Percentiles rank a stretch among this genome's conserved stretches.
phyloP scores from a whole-genome alignment of 768 basidiomycete species.

The Lactarius sanguifluus region DNA sequence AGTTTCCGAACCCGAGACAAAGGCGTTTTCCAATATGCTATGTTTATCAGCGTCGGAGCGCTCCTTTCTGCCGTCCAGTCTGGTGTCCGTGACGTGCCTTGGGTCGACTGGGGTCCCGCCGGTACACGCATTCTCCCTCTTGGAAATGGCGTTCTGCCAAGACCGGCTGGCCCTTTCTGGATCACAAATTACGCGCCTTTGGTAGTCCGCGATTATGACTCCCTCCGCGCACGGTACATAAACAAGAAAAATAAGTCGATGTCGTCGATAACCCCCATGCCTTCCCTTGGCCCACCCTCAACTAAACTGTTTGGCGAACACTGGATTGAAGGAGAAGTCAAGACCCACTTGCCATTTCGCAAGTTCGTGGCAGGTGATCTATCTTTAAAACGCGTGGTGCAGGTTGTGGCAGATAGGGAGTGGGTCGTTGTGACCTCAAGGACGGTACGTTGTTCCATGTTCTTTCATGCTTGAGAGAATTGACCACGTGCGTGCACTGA shows the following conservation, averaged over 20 bases:
- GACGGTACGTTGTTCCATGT: slow-evolving; percentile 8
- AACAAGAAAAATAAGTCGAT: neutral
- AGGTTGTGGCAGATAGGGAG: slow-evolving; percentile 18
- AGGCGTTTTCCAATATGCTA: neutral
- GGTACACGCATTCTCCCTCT: slow-evolving; percentile 7
- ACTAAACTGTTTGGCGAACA: slow-evolving; percentile 2
- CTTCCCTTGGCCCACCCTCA: neutral
- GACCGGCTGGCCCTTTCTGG: slow-evolving; percentile 18
- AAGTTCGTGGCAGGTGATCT: slow-evolving; percentile 7
- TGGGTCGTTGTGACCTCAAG: slow-evolving; percentile 17
- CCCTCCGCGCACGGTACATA: neutral
- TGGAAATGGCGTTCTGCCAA: neutral
- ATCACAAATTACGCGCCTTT: slow-evolving; percentile 9
- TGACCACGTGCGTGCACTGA: neutral
- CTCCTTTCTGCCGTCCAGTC: neutral
- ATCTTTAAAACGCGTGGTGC: neutral
- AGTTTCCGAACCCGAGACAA: neutral
- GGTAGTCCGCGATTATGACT: slow-evolving; percentile 17
- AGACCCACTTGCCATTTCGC: slow-evolving; percentile 18
- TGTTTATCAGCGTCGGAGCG: slow-evolving; percentile 11
- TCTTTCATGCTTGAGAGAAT: neutral
- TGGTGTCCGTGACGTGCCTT: neutral
- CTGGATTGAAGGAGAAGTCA: slow-evolving; percentile 6
- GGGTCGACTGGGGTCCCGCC: slow-evolving; percentile 21
- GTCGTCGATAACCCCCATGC: neutral